Evolutionary conservation across 2,329 filamentous ascomycete genomes (phyloP).

Genomic region (Hysterium pulicare): DNA sequence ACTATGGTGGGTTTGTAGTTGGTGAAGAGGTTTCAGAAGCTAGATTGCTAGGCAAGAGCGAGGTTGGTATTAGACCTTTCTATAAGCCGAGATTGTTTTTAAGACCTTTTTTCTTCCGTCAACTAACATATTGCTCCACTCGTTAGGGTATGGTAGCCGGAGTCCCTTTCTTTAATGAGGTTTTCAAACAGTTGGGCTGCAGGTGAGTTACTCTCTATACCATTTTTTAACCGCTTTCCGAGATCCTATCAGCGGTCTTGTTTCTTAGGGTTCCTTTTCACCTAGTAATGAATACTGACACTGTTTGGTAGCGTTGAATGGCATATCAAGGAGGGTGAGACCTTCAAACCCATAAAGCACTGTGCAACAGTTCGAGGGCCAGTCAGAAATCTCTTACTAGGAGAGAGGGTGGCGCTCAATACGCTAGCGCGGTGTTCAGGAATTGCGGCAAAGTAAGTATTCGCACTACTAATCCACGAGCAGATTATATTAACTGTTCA

Average conservation of each 20-base stretch:
- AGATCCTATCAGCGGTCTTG: too few species aligned
- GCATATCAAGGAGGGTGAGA: conserved; percentile 73
- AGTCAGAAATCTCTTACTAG: conserved; percentile 78
- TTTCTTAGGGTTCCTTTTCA: background rate
- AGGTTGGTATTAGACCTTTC: conserved; percentile 33
- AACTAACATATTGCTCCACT: conserved; percentile 10
- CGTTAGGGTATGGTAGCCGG: conserved; percentile 76
- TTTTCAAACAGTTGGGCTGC: conserved; percentile 87
- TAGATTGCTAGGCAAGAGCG: conserved; percentile 55
- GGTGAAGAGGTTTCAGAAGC: conserved; percentile 59
- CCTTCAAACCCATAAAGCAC: conserved; percentile 57
- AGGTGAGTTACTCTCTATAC: conserved; percentile 45
- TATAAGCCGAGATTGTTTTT: background rate
- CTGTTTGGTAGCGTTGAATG: conserved; percentile 65
- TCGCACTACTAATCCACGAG: too few species aligned
- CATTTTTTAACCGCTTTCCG: background rate
- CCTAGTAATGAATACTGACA: conserved; percentile 1
- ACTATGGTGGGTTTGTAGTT: conserved; percentile 96
- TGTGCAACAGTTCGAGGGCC: conserved; percentile 84
- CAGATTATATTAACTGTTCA: too few species aligned
- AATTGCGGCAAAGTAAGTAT: conserved; percentile 63
- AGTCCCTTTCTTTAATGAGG: conserved; percentile 91
- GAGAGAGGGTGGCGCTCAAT: conserved; percentile 90
- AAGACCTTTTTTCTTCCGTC: background rate
- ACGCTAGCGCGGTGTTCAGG: conserved; percentile 87